Evolutionary conservation across 352 stramenopile genomes (phyloP).

Genomic region (Globisporangium uncinulatum): DNA sequence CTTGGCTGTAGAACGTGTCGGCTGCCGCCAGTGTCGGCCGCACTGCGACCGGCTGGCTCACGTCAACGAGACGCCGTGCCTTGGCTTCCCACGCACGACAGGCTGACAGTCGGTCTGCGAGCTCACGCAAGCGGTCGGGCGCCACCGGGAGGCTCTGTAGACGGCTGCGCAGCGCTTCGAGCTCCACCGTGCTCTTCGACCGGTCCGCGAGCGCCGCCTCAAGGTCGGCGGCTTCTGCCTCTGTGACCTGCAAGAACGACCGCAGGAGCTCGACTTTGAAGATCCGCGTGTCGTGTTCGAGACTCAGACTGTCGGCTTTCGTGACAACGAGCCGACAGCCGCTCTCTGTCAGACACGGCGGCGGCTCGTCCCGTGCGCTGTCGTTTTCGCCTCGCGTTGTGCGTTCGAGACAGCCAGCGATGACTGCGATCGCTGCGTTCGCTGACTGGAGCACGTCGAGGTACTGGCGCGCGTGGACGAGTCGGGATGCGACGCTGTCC

Average conservation of each 20-base stretch:
- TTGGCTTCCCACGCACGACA: slow-evolving; percentile 48
- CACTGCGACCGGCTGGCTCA: slow-evolving; percentile 10
- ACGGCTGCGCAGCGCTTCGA: slow-evolving; percentile 33
- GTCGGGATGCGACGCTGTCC: slow-evolving; percentile 3
- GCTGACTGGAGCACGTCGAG: slow-evolving; percentile 13
- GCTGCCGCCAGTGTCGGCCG: slow-evolving; percentile 39
- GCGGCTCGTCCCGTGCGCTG: neutral
- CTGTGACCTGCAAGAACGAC: slow-evolving; percentile 24
- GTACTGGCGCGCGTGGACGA: slow-evolving; percentile 12
- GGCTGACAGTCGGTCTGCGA: slow-evolving; percentile 45
- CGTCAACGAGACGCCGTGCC: slow-evolving; percentile 37
- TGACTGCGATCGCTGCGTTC: slow-evolving; percentile 12
- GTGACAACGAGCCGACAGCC: slow-evolving; percentile 26
- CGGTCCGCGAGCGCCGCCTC: slow-evolving; percentile 22
- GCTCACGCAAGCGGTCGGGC: slow-evolving; percentile 29
- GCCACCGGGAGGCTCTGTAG: slow-evolving; percentile 31
- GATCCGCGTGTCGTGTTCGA: slow-evolving; percentile 13
- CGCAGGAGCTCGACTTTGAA: slow-evolving; percentile 36
- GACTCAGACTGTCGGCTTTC: slow-evolving; percentile 21
- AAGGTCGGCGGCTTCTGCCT: slow-evolving; percentile 22
- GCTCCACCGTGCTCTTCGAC: slow-evolving; percentile 44
- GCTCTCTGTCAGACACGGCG: slow-evolving; percentile 12
- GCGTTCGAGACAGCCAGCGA: slow-evolving; percentile 9
- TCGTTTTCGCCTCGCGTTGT: neutral
- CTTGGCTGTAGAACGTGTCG: slow-evolving; percentile 45